Conservation (phyloP, 2,329 filamentous ascomycete species). For the Fusarium citri region DNA sequence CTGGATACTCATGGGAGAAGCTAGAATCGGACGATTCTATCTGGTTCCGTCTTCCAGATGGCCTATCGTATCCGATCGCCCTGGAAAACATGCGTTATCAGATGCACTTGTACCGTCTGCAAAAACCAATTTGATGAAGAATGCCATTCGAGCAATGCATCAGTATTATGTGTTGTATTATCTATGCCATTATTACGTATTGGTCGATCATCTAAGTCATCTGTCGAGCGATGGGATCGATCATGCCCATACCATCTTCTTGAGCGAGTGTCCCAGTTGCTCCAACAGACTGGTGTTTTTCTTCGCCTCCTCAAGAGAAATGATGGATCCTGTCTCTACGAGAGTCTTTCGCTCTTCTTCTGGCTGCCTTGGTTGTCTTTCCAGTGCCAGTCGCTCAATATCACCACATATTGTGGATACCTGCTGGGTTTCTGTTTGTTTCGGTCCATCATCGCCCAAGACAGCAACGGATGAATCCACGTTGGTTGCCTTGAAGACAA, state of each 20-base stretch:
- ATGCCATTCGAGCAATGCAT: constrained; percentile 9
- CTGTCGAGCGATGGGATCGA: constrained; percentile 24
- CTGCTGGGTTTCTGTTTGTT: constrained; percentile 66
- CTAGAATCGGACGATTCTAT: constrained; percentile 79
- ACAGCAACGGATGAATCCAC: constrained; percentile 66
- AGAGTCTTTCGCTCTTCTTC: constrained; percentile 60
- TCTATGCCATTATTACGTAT: constrained; percentile 17
- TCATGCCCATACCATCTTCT: constrained; percentile 89
- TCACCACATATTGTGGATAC: constrained; percentile 77
- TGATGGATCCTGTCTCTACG: constrained; percentile 75
- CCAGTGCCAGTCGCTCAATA: constrained; percentile 75
- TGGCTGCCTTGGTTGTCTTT: constrained; percentile 56
- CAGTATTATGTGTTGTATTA: constrained; percentile 34
- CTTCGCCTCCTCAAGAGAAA: constrained; percentile 86
- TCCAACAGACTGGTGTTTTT: constrained; percentile 88
- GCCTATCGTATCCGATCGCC: constrained; percentile 81
- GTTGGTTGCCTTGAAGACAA: constrained; percentile 48
- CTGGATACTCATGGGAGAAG: constrained; percentile 74
- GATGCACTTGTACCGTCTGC: constrained; percentile 78
- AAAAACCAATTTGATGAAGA: constrained; percentile 37
- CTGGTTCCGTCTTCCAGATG: constrained; percentile 82
- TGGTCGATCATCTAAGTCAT: constrained; percentile 15
- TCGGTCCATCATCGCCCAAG: constrained; percentile 57
- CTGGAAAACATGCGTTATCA: constrained; percentile 97
- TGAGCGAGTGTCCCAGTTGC: constrained; percentile 87